A percentile compares a stretch with the other conserved stretches of the same genome.
Evolutionary conservation across 345 rosid genomes (phyloP).

Genomic region (Gossypium arboreum): DNA sequence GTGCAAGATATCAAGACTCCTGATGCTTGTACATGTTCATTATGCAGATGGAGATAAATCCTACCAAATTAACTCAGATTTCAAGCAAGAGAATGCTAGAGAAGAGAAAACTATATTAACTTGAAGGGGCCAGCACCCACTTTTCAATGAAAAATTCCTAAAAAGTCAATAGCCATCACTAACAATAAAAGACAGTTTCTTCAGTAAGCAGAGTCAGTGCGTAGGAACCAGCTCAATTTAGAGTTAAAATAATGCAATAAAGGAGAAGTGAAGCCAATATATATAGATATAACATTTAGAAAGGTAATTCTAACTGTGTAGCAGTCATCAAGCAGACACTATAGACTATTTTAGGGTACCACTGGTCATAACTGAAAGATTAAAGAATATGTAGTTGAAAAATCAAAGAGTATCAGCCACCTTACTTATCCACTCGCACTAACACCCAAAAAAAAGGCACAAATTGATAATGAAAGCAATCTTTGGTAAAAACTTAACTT

Average conservation of each 20-base stretch:
- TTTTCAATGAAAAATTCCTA: not conserved
- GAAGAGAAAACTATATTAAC: not conserved
- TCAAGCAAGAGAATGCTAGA: not conserved
- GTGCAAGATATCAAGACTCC: not conserved
- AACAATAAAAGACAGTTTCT: not conserved
- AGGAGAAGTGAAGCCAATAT: not conserved
- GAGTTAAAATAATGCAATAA: not conserved
- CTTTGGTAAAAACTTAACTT: conserved; percentile 51
- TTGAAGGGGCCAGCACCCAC: not conserved
- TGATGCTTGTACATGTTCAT: not conserved
- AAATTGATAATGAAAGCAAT: conserved; percentile 6
- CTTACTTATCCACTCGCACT: not conserved
- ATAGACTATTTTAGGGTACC: not conserved
- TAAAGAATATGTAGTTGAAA: not conserved
- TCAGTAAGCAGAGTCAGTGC: not conserved
- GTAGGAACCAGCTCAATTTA: not conserved
- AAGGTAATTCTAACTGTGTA: not conserved
- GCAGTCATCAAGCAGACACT: not conserved
- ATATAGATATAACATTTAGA: not conserved
- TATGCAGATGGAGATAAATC: not conserved
- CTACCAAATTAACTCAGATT: not conserved
- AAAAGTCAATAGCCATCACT: not conserved
- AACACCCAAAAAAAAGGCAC: not conserved
- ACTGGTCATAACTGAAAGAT: not conserved
- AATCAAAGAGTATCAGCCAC: not conserved